A percentile compares a stretch with the other conserved stretches of the same genome.
These are phyloP conservation scores for Euphorbia schlechtendalii DNA, from an alignment of 441 rosid genomes.

Conservation along the genomic window DNA sequence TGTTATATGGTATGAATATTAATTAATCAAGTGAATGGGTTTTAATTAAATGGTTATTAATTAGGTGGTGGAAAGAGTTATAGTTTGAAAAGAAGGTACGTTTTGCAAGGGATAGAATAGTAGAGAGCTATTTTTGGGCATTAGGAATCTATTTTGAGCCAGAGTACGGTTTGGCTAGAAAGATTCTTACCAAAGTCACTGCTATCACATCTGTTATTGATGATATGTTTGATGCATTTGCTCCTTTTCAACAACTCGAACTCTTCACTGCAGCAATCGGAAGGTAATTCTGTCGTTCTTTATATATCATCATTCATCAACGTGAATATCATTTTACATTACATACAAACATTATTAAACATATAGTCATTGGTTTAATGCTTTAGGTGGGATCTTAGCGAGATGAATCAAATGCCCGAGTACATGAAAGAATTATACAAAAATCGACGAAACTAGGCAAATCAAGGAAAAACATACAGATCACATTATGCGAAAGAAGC, in stretches of 20 bases:
- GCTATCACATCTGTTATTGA: slow-evolving; percentile 18
- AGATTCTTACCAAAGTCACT: slow-evolving; percentile 19
- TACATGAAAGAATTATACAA: slow-evolving; percentile 24
- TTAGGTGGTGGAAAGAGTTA: slow-evolving; percentile 27
- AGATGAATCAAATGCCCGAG: slow-evolving; percentile 22
- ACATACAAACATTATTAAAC: too few species aligned
- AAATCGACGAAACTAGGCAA: slow-evolving; percentile 6
- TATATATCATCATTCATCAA: too few species aligned
- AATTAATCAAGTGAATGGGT: not conserved
- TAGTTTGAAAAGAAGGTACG: slow-evolving; percentile 10
- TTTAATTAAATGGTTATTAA: not conserved
- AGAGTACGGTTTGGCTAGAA: slow-evolving; percentile 16
- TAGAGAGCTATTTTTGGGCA: slow-evolving; percentile 17
- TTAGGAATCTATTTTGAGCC: slow-evolving; percentile 15
- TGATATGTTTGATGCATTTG: slow-evolving; percentile 26
- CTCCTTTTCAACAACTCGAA: slow-evolving; percentile 17
- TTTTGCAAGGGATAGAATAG: slow-evolving; percentile 14
- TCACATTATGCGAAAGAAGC: slow-evolving; percentile 20
- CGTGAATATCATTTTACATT: too few species aligned
- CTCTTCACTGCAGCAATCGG: slow-evolving; percentile 12
- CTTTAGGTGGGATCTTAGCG: slow-evolving; percentile 32
- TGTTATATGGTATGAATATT: not conserved
- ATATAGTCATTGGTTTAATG: too few species aligned
- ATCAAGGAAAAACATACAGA: slow-evolving; percentile 15
- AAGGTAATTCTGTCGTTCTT: not conserved